Evolutionary conservation across 2,329 filamentous ascomycete species (phyloP).

Genomic region (Diaporthe humulicola): DNA sequence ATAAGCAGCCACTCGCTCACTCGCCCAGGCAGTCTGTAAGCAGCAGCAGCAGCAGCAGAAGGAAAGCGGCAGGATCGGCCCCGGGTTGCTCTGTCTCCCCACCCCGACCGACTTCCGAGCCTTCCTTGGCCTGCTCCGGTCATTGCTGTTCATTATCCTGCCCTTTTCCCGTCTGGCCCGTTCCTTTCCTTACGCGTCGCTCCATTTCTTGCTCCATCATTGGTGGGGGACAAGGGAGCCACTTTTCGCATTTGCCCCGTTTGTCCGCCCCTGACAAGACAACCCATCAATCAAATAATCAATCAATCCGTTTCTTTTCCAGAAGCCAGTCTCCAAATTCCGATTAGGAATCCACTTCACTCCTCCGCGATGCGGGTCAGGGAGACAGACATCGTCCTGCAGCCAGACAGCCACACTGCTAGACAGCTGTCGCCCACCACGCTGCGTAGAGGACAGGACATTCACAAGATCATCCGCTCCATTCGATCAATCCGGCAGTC

Average conservation of each 20-base stretch:
- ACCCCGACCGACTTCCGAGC: slow-evolving; percentile 20
- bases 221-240: not conserved
- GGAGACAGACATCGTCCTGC: not conserved
- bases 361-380: not conserved
- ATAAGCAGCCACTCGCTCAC: not conserved
- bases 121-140: not conserved
- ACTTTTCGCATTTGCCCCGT: slow-evolving; percentile 4
- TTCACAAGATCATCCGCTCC: not conserved
- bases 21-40: not conserved
- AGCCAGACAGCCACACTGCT: not conserved
- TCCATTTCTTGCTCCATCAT: slow-evolving; percentile 1
- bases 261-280: slow-evolving; percentile 21
- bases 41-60: not conserved
- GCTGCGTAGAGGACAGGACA: not conserved
- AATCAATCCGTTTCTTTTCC: slow-evolving; percentile 19
- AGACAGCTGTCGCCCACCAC: not conserved
- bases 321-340: slow-evolving; percentile 5
- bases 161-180: not conserved
- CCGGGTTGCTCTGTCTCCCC: not conserved
- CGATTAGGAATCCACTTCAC: not conserved
- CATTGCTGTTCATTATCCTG: not conserved
- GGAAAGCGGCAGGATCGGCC: slow-evolving; percentile 6
- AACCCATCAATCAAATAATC: not conserved
- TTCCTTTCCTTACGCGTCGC: slow-evolving; percentile 11
- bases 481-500: not conserved